Percentiles rank a stretch among this genome's conserved stretches.
Conservation (phyloP, 345 rosid species). For the Brassica incana region DNA sequence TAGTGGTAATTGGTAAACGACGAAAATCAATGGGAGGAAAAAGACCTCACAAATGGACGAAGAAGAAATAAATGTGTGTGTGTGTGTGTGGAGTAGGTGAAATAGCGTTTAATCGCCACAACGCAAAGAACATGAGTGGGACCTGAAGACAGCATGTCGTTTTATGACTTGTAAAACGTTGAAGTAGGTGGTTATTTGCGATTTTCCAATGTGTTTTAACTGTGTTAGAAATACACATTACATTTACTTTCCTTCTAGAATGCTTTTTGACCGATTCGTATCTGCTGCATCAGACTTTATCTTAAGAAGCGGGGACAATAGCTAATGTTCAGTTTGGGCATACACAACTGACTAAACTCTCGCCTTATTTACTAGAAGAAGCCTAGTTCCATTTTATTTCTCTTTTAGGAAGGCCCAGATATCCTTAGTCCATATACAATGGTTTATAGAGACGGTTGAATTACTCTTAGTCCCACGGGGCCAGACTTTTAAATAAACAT, state of each 20-base stretch:
- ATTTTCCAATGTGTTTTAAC: conserved; percentile 13
- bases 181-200: conserved; percentile 30
- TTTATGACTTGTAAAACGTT: conserved; percentile 27
- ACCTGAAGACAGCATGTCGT: conserved; percentile 39
- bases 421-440: not conserved
- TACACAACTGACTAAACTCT: not conserved
- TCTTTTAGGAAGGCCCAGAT: conserved; percentile 1
- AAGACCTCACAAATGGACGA: not conserved
- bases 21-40: not conserved
- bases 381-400: not conserved
- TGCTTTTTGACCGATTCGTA: not conserved
- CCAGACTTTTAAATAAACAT: too few relatives aligned
- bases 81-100: conserved; percentile 25
- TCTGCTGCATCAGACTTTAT: not conserved
- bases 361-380: not conserved
- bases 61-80: conserved; percentile 1
- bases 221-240: not conserved
- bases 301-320: not conserved
- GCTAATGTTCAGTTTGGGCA: not conserved
- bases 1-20: not conserved
- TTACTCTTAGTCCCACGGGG: too few relatives aligned
- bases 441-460: not conserved
- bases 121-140: conserved; percentile 17
- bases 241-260: conserved; percentile 17
- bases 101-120: conserved; percentile 20